Base-by-base conservation (phyloP, 148 eudicot species). In the Fallopia convolvulus region DNA sequence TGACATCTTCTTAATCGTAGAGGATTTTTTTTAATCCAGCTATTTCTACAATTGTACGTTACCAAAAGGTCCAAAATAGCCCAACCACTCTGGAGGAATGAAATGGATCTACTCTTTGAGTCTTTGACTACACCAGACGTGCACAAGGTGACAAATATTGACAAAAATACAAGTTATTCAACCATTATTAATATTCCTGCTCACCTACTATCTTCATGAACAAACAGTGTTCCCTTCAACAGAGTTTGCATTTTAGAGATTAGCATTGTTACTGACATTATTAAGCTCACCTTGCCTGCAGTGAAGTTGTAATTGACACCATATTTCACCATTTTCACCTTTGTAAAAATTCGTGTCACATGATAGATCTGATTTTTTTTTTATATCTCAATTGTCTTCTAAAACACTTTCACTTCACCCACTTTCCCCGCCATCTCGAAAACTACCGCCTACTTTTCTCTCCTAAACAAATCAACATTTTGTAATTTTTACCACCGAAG, bases 71-170 rank as follows among this genome's bases (percentile, higher is more conserved):
- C n/a, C n/a, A n/a, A 36, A 26, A 61, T 21, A 55, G 4, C 26
- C 33, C 72, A 68, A 68, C 72, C 44, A 68, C 72, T 36, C 32
- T 33, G 46, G 72, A 68, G 21, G 40, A 65, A 13, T 65, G 72
- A 39, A 36, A 68, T 68, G 72, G 17, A 46, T 36, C 72, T 68
- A 10, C 70, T 26, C 40, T 30, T 68, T 68, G 72, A 10, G 41
- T 26, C 40, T 30, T 68, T 68, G 72, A 36, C 42, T 36, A 36
- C 72, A 14, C 41, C 20, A 36, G 2, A 68, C 32, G 4, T 61
- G 68, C 72, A 68, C 8, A 36, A 68, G 44, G 44, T 68, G 72
- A 32, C 42, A 26, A 36, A 36, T 15, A 15, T 39, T 36, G 72
- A 68, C 46, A 33, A 33, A 7, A 7, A 36, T 68, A 18, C 44